Base-by-base conservation (phyloP, 345 rosid genomes). In the Ceriops decandra region DNA sequence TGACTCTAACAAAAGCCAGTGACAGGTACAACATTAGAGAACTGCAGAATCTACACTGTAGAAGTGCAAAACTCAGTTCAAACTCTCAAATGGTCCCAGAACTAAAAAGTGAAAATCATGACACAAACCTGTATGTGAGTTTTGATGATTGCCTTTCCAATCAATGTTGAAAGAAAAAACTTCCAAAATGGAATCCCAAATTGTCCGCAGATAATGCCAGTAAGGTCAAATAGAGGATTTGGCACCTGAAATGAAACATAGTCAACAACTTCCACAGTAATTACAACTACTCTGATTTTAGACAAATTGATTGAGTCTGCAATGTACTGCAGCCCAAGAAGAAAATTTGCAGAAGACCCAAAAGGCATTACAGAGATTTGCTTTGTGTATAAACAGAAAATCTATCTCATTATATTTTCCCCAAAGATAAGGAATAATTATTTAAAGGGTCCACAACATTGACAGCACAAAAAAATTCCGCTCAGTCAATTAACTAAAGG, bases 201-300 rank as follows among this genome's bases (percentile, higher is more conserved):
- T 77, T 95, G 99, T 71, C 98, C 98, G 52, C 99, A 95, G 96
- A 95, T 90, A 42, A 95, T 95, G 78, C 99, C 99, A 70, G 99
- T 98, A 30, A 95, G 98, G 78, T 95, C 99, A 77, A 95, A 95
- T 47, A 95, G 83, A 68, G 99, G 98, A 84, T 95, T 95, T 68
- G 99, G 99, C 75, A 95, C 96, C 99, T 95, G 65, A 68, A 70
- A 24, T 26, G 24, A 31, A 67, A 38, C 5, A 28, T 57, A 26
- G 32, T 70, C 61, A 64, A 33, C 20, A 35, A 52, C 15, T 72
- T 68, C 47, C 17, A 22, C 9, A 35, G 7, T 35, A 35, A 35
- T 35, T 35, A 35, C 10, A 35, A 35, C 10, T 35, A 8, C 38
- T 6, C 10, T 6, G 38, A 35, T 35, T 35, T 35, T 35, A 35